Evolutionary conservation across 257 asterid species (phyloP), one percentile per base, ranked within the genome.

Genomic region (Petrea volubilis): DNA sequence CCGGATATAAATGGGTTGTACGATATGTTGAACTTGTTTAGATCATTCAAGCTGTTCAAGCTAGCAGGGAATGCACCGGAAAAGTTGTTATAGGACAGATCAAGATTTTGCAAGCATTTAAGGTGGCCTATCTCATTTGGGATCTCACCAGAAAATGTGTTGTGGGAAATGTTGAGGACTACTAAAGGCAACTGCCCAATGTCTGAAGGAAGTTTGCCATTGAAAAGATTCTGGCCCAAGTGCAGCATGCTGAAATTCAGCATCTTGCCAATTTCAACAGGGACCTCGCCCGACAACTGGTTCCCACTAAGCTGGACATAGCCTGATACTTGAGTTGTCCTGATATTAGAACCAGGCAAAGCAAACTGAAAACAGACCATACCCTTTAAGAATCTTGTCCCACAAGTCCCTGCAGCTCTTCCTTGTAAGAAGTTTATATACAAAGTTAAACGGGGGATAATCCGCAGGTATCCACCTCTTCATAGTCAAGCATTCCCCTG

Each of bases 391-490:
- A 41, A 92, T 61, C 78, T 17, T 75, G 18, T 85, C 91, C 98
- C 98, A 95, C 7, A 95, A 52, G 49, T 62, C 76, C 59, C 87
- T 67, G 21, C 99, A 95, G 21, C 80, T 86, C 82, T 88, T 88
- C 64, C 89, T 84, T 7, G 94, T 90, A 5, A 90, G 87, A 25
- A 92, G 85, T 3, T 80, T 76, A 40, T 87, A 90, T 11, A 90
- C 86, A 40, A 92, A 92, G 78, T 90, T 86, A 61, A 92, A 92
- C 11, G 98, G 96, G 5, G 93, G 95, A 52, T 88, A 86, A 77
- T 90, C 90, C 9, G 96, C 97, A 14, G 97, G 97, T 60, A 93
- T 82, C 98, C 98, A 93, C 75, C 98, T 80, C 91, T 7, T 86
- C 97, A 93, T 87, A 3, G 91, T 68, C 78, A 79, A 73, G 67